phyloP scores from a whole-genome alignment of 805 yeast species.

The Candida taoyuanica region DNA sequence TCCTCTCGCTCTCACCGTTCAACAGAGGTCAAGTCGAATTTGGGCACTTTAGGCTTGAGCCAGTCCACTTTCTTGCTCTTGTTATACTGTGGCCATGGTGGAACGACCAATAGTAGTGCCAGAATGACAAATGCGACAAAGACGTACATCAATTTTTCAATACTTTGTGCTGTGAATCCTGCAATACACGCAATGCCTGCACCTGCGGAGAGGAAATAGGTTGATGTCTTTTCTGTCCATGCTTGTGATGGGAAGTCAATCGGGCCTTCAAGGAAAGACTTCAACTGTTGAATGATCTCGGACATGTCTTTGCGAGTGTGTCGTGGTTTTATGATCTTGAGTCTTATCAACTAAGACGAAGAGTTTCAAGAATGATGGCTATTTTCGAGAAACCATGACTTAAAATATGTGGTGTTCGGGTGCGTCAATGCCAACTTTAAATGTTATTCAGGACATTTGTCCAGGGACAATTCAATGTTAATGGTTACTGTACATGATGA shows the following conservation, averaged over 20 bases:
- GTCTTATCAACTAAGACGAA: too few relatives aligned
- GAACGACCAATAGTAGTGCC: conserved; percentile 12
- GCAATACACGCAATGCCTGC: conserved; percentile 7
- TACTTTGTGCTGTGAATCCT: conserved; percentile 13
- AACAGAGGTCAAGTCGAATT: conserved; percentile 2
- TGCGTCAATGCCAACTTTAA: not conserved
- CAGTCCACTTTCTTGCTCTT: conserved; percentile 10
- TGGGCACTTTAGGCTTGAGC: conserved; percentile 17
- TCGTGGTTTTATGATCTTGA: too few relatives aligned
- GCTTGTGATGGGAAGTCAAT: conserved; percentile 19
- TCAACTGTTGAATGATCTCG: conserved; percentile 4
- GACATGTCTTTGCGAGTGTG: too few relatives aligned
- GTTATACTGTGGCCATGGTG: conserved; percentile 19
- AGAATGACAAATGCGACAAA: conserved; percentile 3
- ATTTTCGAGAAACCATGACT: too few relatives aligned
- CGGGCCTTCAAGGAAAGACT: conserved; percentile 16
- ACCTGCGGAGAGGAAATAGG: conserved; percentile 9
- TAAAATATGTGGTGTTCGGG: not conserved
- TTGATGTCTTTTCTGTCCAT: conserved; percentile 5
- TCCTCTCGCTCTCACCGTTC: not conserved
- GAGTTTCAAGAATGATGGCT: too few relatives aligned
- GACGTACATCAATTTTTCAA: conserved; percentile 3
- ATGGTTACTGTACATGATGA: not conserved
- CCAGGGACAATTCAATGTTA: too few relatives aligned
- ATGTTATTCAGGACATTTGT: too few relatives aligned